A percentile compares a stretch with the other conserved stretches of the same genome.
Evolutionary conservation across 1,284 basidiomycete species (phyloP).

Genomic region (Moniliella sp.): DNA sequence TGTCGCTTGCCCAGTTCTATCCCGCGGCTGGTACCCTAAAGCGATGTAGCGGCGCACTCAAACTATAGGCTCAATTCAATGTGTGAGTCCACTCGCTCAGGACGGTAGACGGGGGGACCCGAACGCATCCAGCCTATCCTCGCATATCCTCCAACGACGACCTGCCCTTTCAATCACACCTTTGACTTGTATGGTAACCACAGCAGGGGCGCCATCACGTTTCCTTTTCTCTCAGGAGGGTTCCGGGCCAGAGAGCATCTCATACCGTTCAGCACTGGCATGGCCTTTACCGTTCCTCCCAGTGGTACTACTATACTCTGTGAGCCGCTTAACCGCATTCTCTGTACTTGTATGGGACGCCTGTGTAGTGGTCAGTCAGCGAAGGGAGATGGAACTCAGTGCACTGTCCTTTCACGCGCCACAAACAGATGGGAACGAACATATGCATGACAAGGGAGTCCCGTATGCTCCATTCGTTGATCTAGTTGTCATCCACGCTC

Average conservation of each 20-base stretch:
- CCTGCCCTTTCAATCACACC: slow-evolving; percentile 74
- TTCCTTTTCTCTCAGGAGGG: slow-evolving; percentile 55
- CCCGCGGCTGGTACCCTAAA: too few species aligned
- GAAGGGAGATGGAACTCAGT: not conserved
- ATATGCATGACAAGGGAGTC: slow-evolving; percentile 59
- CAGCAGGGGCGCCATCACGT: slow-evolving; percentile 26
- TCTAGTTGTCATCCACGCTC: slow-evolving; percentile 15
- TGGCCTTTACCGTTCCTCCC: slow-evolving; percentile 53
- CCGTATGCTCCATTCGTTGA: slow-evolving; percentile 39
- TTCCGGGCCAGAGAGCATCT: slow-evolving; percentile 65
- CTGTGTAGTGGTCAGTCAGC: too few species aligned
- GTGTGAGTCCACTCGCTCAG: too few species aligned
- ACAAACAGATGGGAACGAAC: slow-evolving; percentile 28
- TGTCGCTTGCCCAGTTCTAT: too few species aligned
- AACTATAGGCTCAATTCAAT: too few species aligned
- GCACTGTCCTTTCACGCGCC: not conserved
- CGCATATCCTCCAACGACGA: slow-evolving; percentile 78
- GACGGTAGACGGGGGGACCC: too few species aligned
- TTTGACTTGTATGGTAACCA: slow-evolving; percentile 39
- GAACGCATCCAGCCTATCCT: too few species aligned
- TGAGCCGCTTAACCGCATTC: slow-evolving; percentile 52
- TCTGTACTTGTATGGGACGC: slow-evolving; percentile 60
- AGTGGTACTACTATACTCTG: slow-evolving; percentile 37
- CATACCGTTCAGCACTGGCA: slow-evolving; percentile 74
- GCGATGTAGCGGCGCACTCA: too few species aligned